A percentile compares a stretch with the other conserved stretches of the same genome.
Evolutionary conservation across 2,329 filamentous ascomycete genomes (phyloP).

Genomic region (Trichoderma sp.): DNA sequence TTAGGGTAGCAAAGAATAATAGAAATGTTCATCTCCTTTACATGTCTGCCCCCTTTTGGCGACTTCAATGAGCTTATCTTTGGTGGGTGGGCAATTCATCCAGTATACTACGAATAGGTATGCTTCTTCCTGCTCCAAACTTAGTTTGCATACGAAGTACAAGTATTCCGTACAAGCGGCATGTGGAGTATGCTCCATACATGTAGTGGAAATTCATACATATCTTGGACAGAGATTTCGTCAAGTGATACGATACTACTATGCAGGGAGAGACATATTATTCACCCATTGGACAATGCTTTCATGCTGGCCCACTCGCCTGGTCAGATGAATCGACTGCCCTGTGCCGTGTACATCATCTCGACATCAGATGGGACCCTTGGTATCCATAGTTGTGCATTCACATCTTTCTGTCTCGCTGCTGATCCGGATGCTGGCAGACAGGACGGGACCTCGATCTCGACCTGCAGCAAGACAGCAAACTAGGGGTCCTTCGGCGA

Average conservation of each 20-base stretch:
- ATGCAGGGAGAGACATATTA: not conserved
- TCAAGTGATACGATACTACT: not conserved
- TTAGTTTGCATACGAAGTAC: not conserved
- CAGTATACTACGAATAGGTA: not conserved
- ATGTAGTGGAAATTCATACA: not conserved
- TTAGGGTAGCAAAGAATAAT: not conserved
- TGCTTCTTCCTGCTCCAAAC: not conserved
- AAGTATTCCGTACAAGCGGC: not conserved
- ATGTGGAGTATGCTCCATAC: not conserved
- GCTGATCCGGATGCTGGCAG: not conserved
- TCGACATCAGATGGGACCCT: not conserved
- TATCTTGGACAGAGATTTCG: not conserved
- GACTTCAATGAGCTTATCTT: not conserved
- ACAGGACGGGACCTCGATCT: not conserved
- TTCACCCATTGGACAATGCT: not conserved
- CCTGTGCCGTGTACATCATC: not conserved
- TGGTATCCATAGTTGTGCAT: not conserved
- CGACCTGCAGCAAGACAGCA: not conserved
- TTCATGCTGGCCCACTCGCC: not conserved
- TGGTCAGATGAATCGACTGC: not conserved
- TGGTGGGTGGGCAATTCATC: not conserved
- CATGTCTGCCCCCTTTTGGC: not conserved
- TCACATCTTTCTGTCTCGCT: not conserved
- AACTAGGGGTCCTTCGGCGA: not conserved
- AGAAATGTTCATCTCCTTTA: not conserved